Conservation (phyloP, 768 basidiomycete genomes). For the Naematelia encephala region DNA sequence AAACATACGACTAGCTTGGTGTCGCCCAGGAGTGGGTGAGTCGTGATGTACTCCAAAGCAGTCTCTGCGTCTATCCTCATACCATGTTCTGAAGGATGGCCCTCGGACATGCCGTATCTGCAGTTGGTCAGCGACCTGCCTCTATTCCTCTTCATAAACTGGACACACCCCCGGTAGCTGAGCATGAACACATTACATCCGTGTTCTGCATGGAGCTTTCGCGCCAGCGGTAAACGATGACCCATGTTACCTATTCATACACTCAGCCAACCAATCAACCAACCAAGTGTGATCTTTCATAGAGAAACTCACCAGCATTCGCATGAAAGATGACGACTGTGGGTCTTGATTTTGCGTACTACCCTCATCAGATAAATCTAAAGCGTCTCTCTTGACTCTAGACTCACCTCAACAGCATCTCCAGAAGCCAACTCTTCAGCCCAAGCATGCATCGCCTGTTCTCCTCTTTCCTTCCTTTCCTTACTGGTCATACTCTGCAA, state of each 20-base stretch:
- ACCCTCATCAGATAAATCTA: constrained; percentile 3
- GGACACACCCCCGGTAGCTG: constrained; percentile 81
- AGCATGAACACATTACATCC: constrained; percentile 92
- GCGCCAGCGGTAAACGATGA: constrained; percentile 83
- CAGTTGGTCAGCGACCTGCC: background rate
- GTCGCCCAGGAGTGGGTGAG: constrained; percentile 62
- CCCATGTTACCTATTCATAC: constrained; percentile 56
- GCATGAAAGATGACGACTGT: constrained; percentile 91
- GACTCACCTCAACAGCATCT: constrained; percentile 59
- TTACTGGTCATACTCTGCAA: constrained; percentile 16
- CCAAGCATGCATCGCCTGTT: constrained; percentile 30
- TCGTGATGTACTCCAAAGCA: constrained; percentile 66
- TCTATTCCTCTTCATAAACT: background rate
- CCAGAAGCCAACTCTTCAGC: constrained; percentile 52
- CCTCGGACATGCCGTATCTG: constrained; percentile 86
- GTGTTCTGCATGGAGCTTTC: constrained; percentile 74
- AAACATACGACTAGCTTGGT: constrained; percentile 62
- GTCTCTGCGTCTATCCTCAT: constrained; percentile 75
- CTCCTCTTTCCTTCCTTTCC: constrained; percentile 48
- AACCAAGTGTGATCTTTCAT: too few relatives aligned
- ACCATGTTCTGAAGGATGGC: constrained; percentile 77
- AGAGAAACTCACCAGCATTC: constrained; percentile 55
- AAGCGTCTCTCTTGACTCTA: too few relatives aligned
- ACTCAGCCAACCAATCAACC: background rate
- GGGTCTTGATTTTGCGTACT: constrained; percentile 57